Evolutionary conservation across 495 filamentous ascomycete genomes (phyloP), one percentile per base, ranked within the genome.

Genomic region (Penicillium maclennaniae): DNA sequence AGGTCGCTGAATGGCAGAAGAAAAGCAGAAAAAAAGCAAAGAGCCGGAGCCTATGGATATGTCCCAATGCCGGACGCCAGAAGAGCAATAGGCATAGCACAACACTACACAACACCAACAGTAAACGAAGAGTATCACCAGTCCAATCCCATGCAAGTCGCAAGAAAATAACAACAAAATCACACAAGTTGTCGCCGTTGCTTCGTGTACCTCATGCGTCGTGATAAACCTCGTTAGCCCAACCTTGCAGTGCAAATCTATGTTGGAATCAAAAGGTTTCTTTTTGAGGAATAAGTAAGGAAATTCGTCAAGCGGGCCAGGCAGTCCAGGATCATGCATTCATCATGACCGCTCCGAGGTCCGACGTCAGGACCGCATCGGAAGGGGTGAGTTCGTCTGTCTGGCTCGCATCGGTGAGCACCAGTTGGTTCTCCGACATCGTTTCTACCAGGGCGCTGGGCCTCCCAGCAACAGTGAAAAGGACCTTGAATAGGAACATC

Each of bases 401-500:
- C 28, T 55, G 51, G 44, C 59, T 68, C 7, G 69, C 56, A 45
- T 75, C 66, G 48, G 52, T 62, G 25, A 72, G 53, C 19, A 68
- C 58, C 12, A 69, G 63, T 19, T 67, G 61, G 43, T 69, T 70
- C 49, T 75, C 70, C 6, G 70, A 68, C 57, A 75, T 61, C 6
- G 68, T 69, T 38, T 75, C 72, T 15, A 69, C 60, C 49, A 75
- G 56, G 28, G 67, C 67, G 38, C 58, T 65, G 8, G 68, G 65
- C 46, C 65, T 64, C 26, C 71, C 70, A 6, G 60, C 51, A 12
- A 73, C 70, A 10, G 74, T 77, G 45, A 77, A 74, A 9, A 77
- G 56, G 7, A 72, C 66, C 45, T 77, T 77, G 45, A 77, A 59
- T 2, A 75, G 43, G 47, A 66, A 62, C 4, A 60, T 53, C 6